A percentile compares a stretch with the other conserved stretches of the same genome.
These are phyloP conservation scores for Capsicum chinense DNA, from an alignment of 257 asterid species.

Conservation along the genomic window DNA sequence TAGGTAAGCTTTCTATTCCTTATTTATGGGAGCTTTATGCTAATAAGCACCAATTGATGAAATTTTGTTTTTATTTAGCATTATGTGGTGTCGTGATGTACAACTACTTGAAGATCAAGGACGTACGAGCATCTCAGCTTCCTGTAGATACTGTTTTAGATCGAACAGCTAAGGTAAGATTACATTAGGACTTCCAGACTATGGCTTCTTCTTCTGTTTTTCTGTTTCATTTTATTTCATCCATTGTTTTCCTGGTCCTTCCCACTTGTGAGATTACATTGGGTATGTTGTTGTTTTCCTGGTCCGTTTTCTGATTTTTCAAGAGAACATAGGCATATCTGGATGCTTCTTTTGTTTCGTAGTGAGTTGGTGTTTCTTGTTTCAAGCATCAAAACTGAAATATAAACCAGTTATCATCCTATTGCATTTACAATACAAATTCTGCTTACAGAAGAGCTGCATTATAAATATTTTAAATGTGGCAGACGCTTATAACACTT, in stretches of 20 bases:
- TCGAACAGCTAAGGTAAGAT: conserved; percentile 58
- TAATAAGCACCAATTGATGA: conserved; percentile 16
- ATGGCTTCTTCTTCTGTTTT: neutral
- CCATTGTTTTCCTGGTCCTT: neutral
- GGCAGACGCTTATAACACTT: neutral
- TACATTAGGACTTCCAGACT: neutral
- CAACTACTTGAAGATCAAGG: conserved; percentile 69
- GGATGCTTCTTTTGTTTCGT: neutral
- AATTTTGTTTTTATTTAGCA: conserved; percentile 56
- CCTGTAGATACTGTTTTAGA: conserved; percentile 54
- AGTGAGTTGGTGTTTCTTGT: conserved; percentile 15
- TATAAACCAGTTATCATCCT: neutral
- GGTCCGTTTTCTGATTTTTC: neutral
- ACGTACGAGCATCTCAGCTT: conserved; percentile 57
- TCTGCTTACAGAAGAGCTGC: neutral
- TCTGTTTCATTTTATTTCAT: conserved; percentile 3
- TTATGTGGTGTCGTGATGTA: conserved; percentile 84
- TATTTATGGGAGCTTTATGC: conserved; percentile 25
- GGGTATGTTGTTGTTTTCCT: neutral
- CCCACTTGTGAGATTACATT: too few relatives aligned
- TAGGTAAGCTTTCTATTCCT: conserved; percentile 58
- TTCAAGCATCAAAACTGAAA: neutral
- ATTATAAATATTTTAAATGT: neutral
- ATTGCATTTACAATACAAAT: neutral
- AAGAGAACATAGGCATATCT: neutral